Evolutionary conservation across 2,329 filamentous ascomycete species (phyloP), one percentile per base, ranked within the genome.

Genomic region (Paraphaeosphaeria minitans): DNA sequence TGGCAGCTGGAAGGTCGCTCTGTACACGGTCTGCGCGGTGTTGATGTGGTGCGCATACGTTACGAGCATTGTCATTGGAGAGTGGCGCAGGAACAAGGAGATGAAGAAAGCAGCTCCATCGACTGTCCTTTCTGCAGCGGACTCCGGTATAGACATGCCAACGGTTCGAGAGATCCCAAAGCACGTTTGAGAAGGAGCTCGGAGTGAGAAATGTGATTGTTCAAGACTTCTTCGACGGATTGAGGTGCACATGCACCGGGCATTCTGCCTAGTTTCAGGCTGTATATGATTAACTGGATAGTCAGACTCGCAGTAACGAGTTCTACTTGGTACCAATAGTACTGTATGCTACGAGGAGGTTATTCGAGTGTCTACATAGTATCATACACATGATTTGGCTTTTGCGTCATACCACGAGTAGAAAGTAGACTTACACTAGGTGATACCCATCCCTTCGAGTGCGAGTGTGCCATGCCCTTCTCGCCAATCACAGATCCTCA

Each of bases 21-120:
- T 39, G 21, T 51, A 51, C 24, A 51, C 48, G 33, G 33, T 51
- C n/a, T 51, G 48, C n/a, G 33, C 48, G 19, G 48, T 29, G 33
- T 12, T 51, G 48, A 27, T 51, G 13, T 51, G 48, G 48, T 27
- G 14, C 3, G 47, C 48, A 7, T 39, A 51, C 33, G 33, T 39
- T 10, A n/a, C 33, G 12, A 51, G 48, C 35, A 35, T 16, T 9
- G 33, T 51, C 19, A 9, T 51, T 16, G 48, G 48, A n/a, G 48
- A 51, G 33, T 51, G 48, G 48, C 48, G 48, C 2, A 39, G 33
- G 21, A 39, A 51, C 21, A 22, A 27, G 33, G 14, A 27, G 16
- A 31, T 21, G 19, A 24, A 51, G 48, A 14, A 39, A 21, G 33
- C 12, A 10, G 21, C 48, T 51, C 41, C 24, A 21, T 35, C 33